phyloP scores from a whole-genome alignment of 306 rosid genomes.

The Prunus fruticosa region DNA sequence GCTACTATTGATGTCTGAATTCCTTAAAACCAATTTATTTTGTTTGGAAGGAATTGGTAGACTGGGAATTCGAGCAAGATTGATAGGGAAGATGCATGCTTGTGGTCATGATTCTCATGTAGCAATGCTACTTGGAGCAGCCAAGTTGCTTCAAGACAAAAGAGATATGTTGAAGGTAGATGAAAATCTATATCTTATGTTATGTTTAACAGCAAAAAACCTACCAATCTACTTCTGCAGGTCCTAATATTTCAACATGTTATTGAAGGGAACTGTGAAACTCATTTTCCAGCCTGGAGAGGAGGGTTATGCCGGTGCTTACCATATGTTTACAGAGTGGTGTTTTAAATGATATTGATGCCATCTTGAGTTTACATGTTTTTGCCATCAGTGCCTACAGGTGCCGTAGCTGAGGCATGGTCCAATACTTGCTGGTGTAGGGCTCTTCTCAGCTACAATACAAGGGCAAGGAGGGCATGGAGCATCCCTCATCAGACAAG shows the following conservation, averaged over 20 bases:
- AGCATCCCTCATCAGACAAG: slow-evolving; percentile 35
- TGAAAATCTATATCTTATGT: background rate
- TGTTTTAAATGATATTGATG: slow-evolving; percentile 28
- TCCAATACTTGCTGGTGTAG: slow-evolving; percentile 38
- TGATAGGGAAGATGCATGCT: slow-evolving; percentile 51
- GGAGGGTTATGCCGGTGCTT: slow-evolving; percentile 49
- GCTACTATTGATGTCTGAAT: background rate
- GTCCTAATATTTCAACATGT: background rate
- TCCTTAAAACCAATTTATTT: background rate
- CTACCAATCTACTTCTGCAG: background rate
- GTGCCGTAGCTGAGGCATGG: slow-evolving; percentile 38
- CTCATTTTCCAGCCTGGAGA: slow-evolving; percentile 50
- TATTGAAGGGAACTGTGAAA: slow-evolving; percentile 40
- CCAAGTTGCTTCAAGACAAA: slow-evolving; percentile 41
- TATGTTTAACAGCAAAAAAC: background rate
- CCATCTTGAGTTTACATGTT: slow-evolving; percentile 42
- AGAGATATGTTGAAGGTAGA: slow-evolving; percentile 23
- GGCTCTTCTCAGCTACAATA: slow-evolving; percentile 37
- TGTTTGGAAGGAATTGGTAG: slow-evolving; percentile 40
- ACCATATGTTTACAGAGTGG: slow-evolving; percentile 39
- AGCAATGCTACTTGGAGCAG: slow-evolving; percentile 59
- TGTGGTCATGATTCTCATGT: slow-evolving; percentile 57
- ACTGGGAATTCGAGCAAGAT: slow-evolving; percentile 52
- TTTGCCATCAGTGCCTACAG: slow-evolving; percentile 32
- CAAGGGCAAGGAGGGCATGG: slow-evolving; percentile 45